Conservation (phyloP, 2,329 filamentous ascomycete genomes). For the Monilinia vaccinii-corymbosi region DNA sequence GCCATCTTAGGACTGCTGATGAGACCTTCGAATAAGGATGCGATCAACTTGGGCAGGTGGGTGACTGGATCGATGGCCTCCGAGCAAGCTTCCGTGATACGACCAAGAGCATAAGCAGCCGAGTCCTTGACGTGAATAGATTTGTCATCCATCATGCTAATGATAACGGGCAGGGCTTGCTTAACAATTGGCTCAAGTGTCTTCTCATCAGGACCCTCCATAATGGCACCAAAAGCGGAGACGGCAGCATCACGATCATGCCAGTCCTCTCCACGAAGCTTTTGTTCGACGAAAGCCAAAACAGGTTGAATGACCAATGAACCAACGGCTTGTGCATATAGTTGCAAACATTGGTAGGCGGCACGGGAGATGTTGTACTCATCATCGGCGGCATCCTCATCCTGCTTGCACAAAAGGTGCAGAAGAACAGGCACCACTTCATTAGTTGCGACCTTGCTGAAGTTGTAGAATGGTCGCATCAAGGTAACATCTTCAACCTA, state of each 20-base stretch:
- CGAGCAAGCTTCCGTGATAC: slow-evolving; percentile 89
- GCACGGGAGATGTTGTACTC: slow-evolving; percentile 96
- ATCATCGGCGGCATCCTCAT: slow-evolving; percentile 92
- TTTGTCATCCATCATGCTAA: slow-evolving; percentile 82
- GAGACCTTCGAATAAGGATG: slow-evolving; percentile 81
- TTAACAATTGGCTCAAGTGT: slow-evolving; percentile 90
- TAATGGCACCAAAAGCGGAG: slow-evolving; percentile 94
- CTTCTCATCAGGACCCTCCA: slow-evolving; percentile 95
- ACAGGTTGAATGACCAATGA: slow-evolving; percentile 78
- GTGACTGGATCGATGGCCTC: slow-evolving; percentile 79
- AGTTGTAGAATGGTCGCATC: slow-evolving; percentile 90
- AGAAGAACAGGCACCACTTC: slow-evolving; percentile 93
- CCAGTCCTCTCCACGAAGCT: slow-evolving; percentile 89
- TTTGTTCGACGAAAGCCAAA: slow-evolving; percentile 81
- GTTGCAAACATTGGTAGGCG: slow-evolving; percentile 90
- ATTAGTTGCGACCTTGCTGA: slow-evolving; percentile 81
- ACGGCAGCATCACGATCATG: slow-evolving; percentile 91
- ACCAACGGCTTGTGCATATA: slow-evolving; percentile 88
- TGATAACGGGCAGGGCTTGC: slow-evolving; percentile 84
- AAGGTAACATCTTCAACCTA: slow-evolving; percentile 34
- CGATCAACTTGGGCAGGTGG: slow-evolving; percentile 78
- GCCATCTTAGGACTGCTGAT: slow-evolving; percentile 94
- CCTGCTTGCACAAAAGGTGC: slow-evolving; percentile 85
- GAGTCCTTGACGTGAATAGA: slow-evolving; percentile 91
- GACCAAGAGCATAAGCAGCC: slow-evolving; percentile 88